These are phyloP conservation scores for Metschnikowia corniflorae DNA, from an alignment of 805 yeast genomes.

Conservation along the genomic window DNA sequence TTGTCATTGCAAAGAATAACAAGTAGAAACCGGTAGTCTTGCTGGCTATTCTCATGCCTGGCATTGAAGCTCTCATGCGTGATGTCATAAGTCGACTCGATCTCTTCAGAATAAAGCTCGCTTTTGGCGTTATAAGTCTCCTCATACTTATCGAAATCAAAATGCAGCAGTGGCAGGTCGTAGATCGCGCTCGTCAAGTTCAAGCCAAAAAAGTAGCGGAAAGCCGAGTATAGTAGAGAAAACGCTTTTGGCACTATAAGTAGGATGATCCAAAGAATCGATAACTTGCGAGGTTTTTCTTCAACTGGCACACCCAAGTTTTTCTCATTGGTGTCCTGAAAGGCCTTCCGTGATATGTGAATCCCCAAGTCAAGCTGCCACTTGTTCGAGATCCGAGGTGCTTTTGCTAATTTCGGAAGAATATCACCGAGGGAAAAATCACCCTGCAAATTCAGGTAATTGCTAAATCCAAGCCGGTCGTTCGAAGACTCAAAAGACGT, in stretches of 20 bases:
- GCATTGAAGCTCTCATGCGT: constrained; percentile 26
- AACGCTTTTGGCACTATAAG: constrained; percentile 54
- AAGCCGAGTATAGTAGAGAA: constrained; percentile 38
- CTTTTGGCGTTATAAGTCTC: constrained; percentile 13
- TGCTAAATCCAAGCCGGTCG: constrained; percentile 13
- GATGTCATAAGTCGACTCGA: constrained; percentile 9
- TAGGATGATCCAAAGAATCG: constrained; percentile 45
- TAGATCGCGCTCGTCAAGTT: constrained; percentile 11
- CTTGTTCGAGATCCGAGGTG: constrained; percentile 35
- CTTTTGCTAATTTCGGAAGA: constrained; percentile 39
- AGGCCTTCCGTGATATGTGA: constrained; percentile 27
- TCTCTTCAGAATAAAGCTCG: constrained; percentile 1
- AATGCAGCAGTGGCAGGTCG: constrained; percentile 21
- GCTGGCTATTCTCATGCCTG: constrained; percentile 26
- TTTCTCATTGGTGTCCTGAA: constrained; percentile 1
- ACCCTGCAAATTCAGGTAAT: constrained; percentile 23
- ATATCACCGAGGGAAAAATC: constrained; percentile 25
- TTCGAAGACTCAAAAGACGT: constrained; percentile 8
- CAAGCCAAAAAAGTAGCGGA: constrained; percentile 25
- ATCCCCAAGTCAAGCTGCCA: constrained; percentile 45
- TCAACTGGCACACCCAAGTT: neutral
- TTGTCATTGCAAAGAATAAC: constrained; percentile 30
- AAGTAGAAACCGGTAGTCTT: constrained; percentile 31
- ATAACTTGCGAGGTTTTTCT: constrained; percentile 14
- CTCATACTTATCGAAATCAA: constrained; percentile 27